A percentile compares a stretch with the other conserved stretches of the same genome.
These are phyloP conservation scores for Marsdenia floribunda DNA, from an alignment of 257 asterid species.

Conservation along the genomic window DNA sequence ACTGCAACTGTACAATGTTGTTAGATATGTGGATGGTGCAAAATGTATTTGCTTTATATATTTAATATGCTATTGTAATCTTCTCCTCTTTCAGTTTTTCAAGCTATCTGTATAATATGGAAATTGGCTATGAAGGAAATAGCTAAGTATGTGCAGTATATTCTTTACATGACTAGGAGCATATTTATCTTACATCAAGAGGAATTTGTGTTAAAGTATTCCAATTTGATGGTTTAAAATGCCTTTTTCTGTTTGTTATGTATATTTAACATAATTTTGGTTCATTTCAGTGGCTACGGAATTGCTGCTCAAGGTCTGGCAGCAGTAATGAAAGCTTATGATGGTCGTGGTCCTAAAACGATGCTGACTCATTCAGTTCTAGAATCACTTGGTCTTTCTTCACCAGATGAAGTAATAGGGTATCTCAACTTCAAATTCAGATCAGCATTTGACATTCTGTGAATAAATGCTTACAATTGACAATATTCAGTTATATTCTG, in stretches of 20 bases:
- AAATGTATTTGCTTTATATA: background rate
- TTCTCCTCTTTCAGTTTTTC: background rate
- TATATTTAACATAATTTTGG: slow-evolving; percentile 4
- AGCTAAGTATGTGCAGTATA: background rate
- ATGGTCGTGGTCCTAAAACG: slow-evolving; percentile 90
- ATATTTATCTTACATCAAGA: background rate
- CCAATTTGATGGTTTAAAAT: background rate
- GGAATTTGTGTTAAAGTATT: background rate
- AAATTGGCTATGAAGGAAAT: background rate
- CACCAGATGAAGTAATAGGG: slow-evolving; percentile 94
- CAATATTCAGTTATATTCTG: background rate
- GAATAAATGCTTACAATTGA: background rate
- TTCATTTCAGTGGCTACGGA: slow-evolving; percentile 81
- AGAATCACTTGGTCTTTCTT: slow-evolving; percentile 65
- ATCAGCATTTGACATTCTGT: slow-evolving; percentile 5
- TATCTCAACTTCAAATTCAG: slow-evolving; percentile 26
- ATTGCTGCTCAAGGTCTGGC: slow-evolving; percentile 89
- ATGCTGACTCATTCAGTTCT: slow-evolving; percentile 61
- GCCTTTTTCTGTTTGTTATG: background rate
- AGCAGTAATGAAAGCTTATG: slow-evolving; percentile 85
- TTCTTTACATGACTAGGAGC: background rate
- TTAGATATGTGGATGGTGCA: background rate
- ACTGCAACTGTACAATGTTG: background rate
- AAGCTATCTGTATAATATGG: background rate
- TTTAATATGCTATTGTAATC: background rate